Base-by-base conservation (phyloP, 2,329 filamentous ascomycete species). In the Penicillium olsonii region DNA sequence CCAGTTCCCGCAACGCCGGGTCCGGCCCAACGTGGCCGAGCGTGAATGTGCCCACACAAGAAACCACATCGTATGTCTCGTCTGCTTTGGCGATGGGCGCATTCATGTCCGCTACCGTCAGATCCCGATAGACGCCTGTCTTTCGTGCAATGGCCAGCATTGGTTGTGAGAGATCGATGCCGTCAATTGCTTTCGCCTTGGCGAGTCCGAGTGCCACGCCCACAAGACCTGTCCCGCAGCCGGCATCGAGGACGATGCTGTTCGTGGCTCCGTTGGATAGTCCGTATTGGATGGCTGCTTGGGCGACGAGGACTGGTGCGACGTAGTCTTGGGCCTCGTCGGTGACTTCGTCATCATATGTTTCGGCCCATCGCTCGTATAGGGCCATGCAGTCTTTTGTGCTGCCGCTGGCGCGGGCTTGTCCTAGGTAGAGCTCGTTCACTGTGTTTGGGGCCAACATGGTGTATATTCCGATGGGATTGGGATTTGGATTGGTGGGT, bases 151-250 rank as follows among this genome's bases (percentile, higher is more conserved):
- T 64, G 3, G 73, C 70, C 5, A 83, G 73, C 80, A 83, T 83
- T 26, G 76, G 74, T 1, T 73, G 69, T 42, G 75, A 78, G 14
- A 82, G 65, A 54, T 83, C 80, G 20, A 81, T 62, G 20, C 80
- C 80, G 42, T 81, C 76, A 35, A 83, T 72, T n/a, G 69, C 65
- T 31, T 69, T 68, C 3, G 73, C 74, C 2, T 76, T 74, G 26
- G 69, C 60, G 31, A 71, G 64, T 18, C 72, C 68, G 4, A 83
- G 72, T 20, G 74, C 74, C 17, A 72, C 62, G 4, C 78, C 80
- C 10, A 80, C 78, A 8, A 81, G 72, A 0, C 80, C 80, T 0
- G 79, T 82, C 4, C 80, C 80, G 49, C 79, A 82, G n/a, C 80
- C 80, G 18, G 79, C 79, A 50, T 83, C 80, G 0, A 81, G 71